Percentiles rank a stretch among this genome's conserved stretches.
These are phyloP conservation scores for Amanita molliuscula DNA, from an alignment of 768 basidiomycete genomes.

Conservation along the genomic window DNA sequence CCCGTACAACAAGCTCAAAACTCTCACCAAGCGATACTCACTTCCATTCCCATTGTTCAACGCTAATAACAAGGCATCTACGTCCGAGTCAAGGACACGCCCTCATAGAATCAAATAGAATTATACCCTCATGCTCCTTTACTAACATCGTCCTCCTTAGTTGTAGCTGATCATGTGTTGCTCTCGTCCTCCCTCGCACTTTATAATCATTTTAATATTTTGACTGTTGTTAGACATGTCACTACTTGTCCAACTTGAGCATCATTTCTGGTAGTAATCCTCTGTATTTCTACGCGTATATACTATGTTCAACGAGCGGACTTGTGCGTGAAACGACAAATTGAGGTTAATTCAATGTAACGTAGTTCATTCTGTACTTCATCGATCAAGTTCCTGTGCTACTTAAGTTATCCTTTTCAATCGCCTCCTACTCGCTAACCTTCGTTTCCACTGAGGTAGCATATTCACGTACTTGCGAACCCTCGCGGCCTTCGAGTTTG, in stretches of 20 bases:
- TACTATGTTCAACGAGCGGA: too few relatives aligned
- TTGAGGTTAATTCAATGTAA: too few relatives aligned
- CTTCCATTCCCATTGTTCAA: slow-evolving; percentile 32
- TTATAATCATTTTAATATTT: background rate
- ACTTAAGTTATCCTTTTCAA: too few relatives aligned
- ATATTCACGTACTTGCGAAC: too few relatives aligned
- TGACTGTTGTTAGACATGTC: background rate
- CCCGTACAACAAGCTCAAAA: slow-evolving; percentile 30
- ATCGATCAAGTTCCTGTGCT: too few relatives aligned
- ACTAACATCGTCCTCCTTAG: background rate
- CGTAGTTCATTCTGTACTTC: too few relatives aligned
- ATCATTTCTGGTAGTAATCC: background rate
- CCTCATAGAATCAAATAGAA: background rate
- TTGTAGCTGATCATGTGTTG: background rate
- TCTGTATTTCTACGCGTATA: too few relatives aligned
- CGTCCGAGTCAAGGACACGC: background rate
- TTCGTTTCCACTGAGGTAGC: background rate
- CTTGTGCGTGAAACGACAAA: too few relatives aligned
- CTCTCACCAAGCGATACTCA: slow-evolving; percentile 40
- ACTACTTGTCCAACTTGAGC: background rate
- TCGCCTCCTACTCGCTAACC: background rate
- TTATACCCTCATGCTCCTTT: background rate
- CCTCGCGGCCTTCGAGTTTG: background rate
- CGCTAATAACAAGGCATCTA: slow-evolving; percentile 9
- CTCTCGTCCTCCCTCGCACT: background rate